These are phyloP conservation scores for Purshia tridentata DNA, from an alignment of 306 rosid species.

Conservation along the genomic window DNA sequence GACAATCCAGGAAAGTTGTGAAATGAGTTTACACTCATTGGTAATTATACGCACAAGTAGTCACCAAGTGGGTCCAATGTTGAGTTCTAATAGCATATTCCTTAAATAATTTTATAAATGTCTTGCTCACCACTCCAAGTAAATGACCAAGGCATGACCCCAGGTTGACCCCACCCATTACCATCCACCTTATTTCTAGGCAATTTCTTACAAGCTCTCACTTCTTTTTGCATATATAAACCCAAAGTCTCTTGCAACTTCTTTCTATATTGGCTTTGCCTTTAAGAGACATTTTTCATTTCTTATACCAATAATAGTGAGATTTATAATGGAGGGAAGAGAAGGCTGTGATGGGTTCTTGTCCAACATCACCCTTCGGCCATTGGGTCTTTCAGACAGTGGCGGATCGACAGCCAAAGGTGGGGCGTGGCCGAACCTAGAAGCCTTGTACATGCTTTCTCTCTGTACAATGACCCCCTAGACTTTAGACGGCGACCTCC, in stretches of 20 bases:
- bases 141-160: background rate
- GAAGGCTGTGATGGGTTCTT: background rate
- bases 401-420: too few species aligned
- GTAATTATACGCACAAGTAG: too few species aligned
- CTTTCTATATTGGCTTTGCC: too few species aligned
- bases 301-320: background rate
- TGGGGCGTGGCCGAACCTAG: too few species aligned
- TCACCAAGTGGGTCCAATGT: too few species aligned
- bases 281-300: too few species aligned
- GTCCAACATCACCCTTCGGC: constrained; percentile 45
- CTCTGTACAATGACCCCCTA: too few species aligned
- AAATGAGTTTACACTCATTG: background rate
- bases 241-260: background rate
- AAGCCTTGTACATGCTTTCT: too few species aligned
- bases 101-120: background rate
- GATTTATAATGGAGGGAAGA: background rate
- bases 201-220: background rate
- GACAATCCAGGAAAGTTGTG: background rate
- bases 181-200: background rate
- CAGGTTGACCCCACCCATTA: background rate
- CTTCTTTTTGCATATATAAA: background rate
- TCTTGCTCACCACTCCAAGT: constrained; percentile 29
- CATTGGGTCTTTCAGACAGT: too few species aligned
- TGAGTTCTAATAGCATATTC: too few species aligned
- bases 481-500: too few species aligned